Percentiles rank a stretch among this genome's conserved stretches.
These are phyloP conservation scores for Lichtheimia corymbifera DNA, from an alignment of 371 early-diverging fungal genomes.

Conservation along the genomic window DNA sequence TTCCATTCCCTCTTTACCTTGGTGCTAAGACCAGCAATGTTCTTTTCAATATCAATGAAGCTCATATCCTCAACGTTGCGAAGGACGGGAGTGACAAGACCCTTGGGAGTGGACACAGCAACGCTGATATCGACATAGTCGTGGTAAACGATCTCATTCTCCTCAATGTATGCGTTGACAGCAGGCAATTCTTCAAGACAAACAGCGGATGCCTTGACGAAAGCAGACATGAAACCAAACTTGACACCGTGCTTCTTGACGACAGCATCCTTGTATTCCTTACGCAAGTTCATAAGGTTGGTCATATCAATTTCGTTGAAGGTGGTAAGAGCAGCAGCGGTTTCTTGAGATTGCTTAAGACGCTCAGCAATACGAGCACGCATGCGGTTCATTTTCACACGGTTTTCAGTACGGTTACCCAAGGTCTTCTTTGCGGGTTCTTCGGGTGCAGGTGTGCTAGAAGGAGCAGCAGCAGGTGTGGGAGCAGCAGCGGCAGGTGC, in stretches of 20 bases:
- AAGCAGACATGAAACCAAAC: conserved; percentile 98
- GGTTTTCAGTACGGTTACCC: conserved; percentile 61
- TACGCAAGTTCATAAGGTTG: conserved; percentile 86
- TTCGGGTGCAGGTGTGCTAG: conserved; percentile 16
- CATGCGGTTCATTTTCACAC: conserved; percentile 98
- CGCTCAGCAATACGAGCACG: conserved; percentile 91
- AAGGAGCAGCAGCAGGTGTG: conserved; percentile 19
- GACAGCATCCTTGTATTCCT: conserved; percentile 91
- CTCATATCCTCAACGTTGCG: conserved; percentile 88
- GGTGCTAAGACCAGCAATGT: conserved; percentile 83
- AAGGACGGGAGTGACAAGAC: conserved; percentile 95
- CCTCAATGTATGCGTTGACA: conserved; percentile 92
- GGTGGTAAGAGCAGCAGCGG: conserved; percentile 95
- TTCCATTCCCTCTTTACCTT: conserved; percentile 54
- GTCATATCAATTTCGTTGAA: conserved; percentile 99
- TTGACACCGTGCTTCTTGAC: conserved; percentile 94
- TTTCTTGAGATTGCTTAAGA: conserved; percentile 96
- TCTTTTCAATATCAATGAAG: conserved; percentile 90
- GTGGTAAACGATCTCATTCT: conserved; percentile 84
- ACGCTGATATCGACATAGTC: conserved; percentile 95
- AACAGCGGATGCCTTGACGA: conserved; percentile 86
- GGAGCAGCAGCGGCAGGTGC: conserved; percentile 37
- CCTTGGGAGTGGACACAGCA: conserved; percentile 98
- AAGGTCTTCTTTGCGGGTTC: conserved; percentile 27
- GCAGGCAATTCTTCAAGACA: conserved; percentile 89